Base-by-base conservation (phyloP, 805 yeast species). In the Metschnikowia vanudenii region DNA sequence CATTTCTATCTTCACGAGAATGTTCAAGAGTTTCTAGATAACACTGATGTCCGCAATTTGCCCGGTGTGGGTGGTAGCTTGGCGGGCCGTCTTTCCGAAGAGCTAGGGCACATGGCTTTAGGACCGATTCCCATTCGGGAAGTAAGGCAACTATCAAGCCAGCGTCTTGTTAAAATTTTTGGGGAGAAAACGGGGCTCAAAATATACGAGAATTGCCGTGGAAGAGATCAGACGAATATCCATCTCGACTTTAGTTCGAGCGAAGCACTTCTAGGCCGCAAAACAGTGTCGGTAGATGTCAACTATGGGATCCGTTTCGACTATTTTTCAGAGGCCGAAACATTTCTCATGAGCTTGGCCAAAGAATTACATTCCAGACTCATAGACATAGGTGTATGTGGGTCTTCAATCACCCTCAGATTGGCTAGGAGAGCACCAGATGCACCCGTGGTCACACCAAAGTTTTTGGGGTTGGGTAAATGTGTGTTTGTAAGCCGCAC, bases 271-370 rank as follows among this genome's bases (percentile, higher is more conserved):
- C 72, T 81, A 16, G 74, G 79, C 11, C 72, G 96, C 22, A 89
- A 88, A 56, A 79, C 94, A 1, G 76, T 92, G 0, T 88, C 96
- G 0, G 85, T 90, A 3, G 98, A 92, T 59, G 84, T 92, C 22
- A 88, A 89, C 51, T 92, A 89, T 84, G 98, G 97, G 0, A 86
- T 92, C 0, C 61, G 98, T 39, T 85, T 91, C 53, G 77, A 80
- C 28, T 69, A 68, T 0, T 69, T 76, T 26, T 61, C 64, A 0
- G 88, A 92, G 58, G 79, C 85, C 19, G 91, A 85, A 51, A 53
- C 45, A 4, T 94, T 92, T 57, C 59, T 88, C 9, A 66, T 71
- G 30, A 66, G 77, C 16, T 65, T 90, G 39, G 71, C 85, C 0
- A 64, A 66, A 26, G 96, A 89, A 57, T 58, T 94, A 41, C 67